Percentiles rank a stretch among this genome's conserved stretches.
These are phyloP conservation scores for Sugiyamaella lignohabitans DNA, from an alignment of 805 yeast species.

Conservation along the genomic window DNA sequence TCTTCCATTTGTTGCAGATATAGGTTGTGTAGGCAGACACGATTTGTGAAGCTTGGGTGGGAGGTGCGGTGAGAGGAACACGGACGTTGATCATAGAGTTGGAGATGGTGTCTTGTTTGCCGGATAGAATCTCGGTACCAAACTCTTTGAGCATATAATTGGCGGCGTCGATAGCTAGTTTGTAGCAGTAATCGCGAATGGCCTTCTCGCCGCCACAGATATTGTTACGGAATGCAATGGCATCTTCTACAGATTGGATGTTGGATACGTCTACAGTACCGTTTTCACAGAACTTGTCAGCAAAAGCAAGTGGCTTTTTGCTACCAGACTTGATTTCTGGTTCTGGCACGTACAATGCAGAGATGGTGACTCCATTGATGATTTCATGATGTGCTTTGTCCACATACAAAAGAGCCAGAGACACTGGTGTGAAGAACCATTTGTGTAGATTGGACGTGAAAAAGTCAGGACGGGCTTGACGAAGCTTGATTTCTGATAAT, in stretches of 20 bases:
- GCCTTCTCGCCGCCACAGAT: slow-evolving; percentile 55
- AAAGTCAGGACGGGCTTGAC: slow-evolving; percentile 47
- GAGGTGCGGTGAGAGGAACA: slow-evolving; percentile 19
- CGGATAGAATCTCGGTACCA: slow-evolving; percentile 36
- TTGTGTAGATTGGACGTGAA: slow-evolving; percentile 60
- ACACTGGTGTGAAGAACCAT: slow-evolving; percentile 56
- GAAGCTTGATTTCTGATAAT: slow-evolving; percentile 22
- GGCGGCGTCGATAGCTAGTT: slow-evolving; percentile 42
- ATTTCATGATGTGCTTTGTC: slow-evolving; percentile 42
- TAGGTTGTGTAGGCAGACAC: slow-evolving; percentile 19
- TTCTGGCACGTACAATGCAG: not conserved
- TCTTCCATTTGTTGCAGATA: slow-evolving; percentile 32
- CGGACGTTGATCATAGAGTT: slow-evolving; percentile 39
- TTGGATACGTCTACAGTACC: slow-evolving; percentile 49
- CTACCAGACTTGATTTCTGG: not conserved
- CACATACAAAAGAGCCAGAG: slow-evolving; percentile 55
- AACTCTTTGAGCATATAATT: slow-evolving; percentile 35
- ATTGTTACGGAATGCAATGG: slow-evolving; percentile 46
- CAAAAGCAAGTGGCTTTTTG: slow-evolving; percentile 21
- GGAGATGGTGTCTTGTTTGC: slow-evolving; percentile 33
- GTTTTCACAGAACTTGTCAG: slow-evolving; percentile 41
- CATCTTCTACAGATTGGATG: slow-evolving; percentile 39
- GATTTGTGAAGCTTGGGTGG: slow-evolving; percentile 29
- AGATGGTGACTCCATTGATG: slow-evolving; percentile 21
- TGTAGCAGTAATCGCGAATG: slow-evolving; percentile 43